Base-by-base conservation (phyloP, 805 yeast species). In the Brettanomyces sp. region DNA sequence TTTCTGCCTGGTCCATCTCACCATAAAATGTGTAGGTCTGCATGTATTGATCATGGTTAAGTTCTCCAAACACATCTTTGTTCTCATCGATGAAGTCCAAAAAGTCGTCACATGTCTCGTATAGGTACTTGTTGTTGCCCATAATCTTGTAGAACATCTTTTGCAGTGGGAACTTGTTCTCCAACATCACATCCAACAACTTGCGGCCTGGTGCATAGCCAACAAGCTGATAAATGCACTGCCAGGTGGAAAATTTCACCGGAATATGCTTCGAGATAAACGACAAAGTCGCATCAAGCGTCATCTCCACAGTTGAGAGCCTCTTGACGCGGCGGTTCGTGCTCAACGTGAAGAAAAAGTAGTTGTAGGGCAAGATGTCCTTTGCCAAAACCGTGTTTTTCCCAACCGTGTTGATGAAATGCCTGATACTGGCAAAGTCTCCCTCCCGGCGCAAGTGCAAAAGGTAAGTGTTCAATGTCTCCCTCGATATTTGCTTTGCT, bases 211-310 rank as follows among this genome's bases (percentile, higher is more conserved):
- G 42, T 11, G 24, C 42, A 13, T n/a, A 14, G 32, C 28, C 28
- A 11, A 39, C 14, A 8, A 39, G 8, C 4, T 39, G 42, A n/a
- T 39, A 39, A 23, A 39, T 28, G 28, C 42, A 41, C 24, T 41
- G 44, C 44, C 44, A 41, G 12, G 37, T 41, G 28, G 38, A 32
- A 8, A 33, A 12, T 11, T 13, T 30, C 14, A 41, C 44, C 9
- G 44, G 44, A 18, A 32, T 25, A 5, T 18, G 34, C 18, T 12
- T n/a, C 22, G 18, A 18, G 18, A 18, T 18, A 18, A 18, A 18
- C 18, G 18, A 18, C 18, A 18, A 18, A 18, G 18, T 18, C 18
- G 32, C 32, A 28, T 28, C 32, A 9, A 7, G 11, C 32, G 32
- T 9, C 32, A 28, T 28, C 11, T 28, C 32, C 32, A 28, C 32